Evolutionary conservation across 306 rosid genomes (phyloP).

Genomic region (Sechiopsis laciniata): DNA sequence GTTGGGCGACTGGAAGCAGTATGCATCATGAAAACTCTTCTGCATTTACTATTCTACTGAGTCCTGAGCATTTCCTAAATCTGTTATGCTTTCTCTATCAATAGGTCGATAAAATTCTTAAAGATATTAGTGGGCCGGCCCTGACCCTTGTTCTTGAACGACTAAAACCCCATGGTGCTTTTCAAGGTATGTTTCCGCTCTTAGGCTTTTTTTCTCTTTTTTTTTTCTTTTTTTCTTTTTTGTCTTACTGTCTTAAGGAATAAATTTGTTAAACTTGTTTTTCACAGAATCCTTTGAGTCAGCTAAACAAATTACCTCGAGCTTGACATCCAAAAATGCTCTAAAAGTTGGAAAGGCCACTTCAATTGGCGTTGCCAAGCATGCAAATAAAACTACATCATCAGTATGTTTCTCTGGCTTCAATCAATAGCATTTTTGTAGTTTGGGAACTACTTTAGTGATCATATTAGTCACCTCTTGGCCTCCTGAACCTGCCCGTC

Average conservation of each 20-base stretch:
- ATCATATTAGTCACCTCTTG: too few species aligned
- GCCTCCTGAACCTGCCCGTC: too few species aligned
- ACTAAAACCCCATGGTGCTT: slow-evolving; percentile 50
- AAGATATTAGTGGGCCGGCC: slow-evolving; percentile 84
- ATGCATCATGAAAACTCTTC: slow-evolving; percentile 26
- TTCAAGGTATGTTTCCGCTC: slow-evolving; percentile 53
- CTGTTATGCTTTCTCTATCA: slow-evolving; percentile 10
- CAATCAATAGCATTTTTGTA: background rate
- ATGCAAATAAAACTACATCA: slow-evolving; percentile 59
- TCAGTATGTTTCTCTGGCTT: slow-evolving; percentile 42
- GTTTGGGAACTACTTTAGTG: background rate
- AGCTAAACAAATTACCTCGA: slow-evolving; percentile 34
- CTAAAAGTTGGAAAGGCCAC: slow-evolving; percentile 62
- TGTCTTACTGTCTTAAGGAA: slow-evolving; percentile 16
- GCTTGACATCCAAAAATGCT: slow-evolving; percentile 51
- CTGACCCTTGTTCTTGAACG: slow-evolving; percentile 66
- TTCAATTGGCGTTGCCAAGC: slow-evolving; percentile 71
- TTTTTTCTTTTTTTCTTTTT: too few species aligned
- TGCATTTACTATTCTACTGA: slow-evolving; percentile 12
- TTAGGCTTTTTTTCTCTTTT: too few species aligned
- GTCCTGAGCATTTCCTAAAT: slow-evolving; percentile 18
- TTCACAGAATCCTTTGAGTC: slow-evolving; percentile 56
- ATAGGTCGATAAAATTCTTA: slow-evolving; percentile 70
- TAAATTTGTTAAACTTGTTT: slow-evolving; percentile 23
- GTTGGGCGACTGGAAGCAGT: slow-evolving; percentile 77